phyloP scores from a whole-genome alignment of 1,284 basidiomycete species.

The Marasmius oreades region DNA sequence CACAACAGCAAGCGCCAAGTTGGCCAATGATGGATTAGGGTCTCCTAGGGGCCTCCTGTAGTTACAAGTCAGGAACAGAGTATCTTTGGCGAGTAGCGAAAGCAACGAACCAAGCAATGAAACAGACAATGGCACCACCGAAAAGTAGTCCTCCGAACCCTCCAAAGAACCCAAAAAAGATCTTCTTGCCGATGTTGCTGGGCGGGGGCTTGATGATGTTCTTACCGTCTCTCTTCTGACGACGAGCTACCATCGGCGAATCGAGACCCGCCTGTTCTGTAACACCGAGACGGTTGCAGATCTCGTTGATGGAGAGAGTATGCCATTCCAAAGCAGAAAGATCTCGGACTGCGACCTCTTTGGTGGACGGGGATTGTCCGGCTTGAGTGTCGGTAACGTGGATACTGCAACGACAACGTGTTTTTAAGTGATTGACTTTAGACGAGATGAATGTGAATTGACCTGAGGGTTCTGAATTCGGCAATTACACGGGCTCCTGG shows the following conservation, averaged over 20 bases:
- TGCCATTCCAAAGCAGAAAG: slow-evolving; percentile 52
- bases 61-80: not conserved
- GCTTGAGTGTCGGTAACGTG: slow-evolving; percentile 22
- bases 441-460: not conserved
- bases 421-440: not conserved
- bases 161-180: slow-evolving; percentile 44
- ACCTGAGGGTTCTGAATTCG: slow-evolving; percentile 4
- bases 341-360: slow-evolving; percentile 27
- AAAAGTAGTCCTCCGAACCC: slow-evolving; percentile 51
- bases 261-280: slow-evolving; percentile 48
- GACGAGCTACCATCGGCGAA: slow-evolving; percentile 41
- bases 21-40: slow-evolving; percentile 40
- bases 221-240: slow-evolving; percentile 41
- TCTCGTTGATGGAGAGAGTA: slow-evolving; percentile 40
- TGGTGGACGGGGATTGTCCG: slow-evolving; percentile 1
- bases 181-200: slow-evolving; percentile 34
- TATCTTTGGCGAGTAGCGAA: too few species aligned
- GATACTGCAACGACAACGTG: slow-evolving; percentile 11
- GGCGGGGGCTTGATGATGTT: slow-evolving; percentile 48
- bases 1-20: slow-evolving; percentile 47
- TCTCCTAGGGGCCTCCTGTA: slow-evolving; percentile 50
- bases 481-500: slow-evolving; percentile 2
- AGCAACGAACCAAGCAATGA: slow-evolving; percentile 1
- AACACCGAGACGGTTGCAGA: slow-evolving; percentile 45
- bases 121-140: slow-evolving; percentile 14